Percentiles rank a stretch among this genome's conserved stretches.
These are phyloP conservation scores for Noccaea caerulescens DNA, from an alignment of 345 rosid species.

Conservation along the genomic window DNA sequence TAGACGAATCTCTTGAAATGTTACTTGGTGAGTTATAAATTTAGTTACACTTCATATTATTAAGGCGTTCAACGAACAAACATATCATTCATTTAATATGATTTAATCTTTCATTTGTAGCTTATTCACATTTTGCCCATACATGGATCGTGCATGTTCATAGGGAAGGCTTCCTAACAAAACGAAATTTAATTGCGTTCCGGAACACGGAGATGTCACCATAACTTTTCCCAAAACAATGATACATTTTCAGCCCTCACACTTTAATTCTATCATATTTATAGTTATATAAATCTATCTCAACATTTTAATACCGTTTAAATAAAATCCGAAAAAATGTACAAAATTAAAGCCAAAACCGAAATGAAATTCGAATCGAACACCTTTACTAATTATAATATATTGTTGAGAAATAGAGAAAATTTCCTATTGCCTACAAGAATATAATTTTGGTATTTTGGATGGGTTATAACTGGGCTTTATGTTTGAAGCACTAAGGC, in stretches of 20 bases:
- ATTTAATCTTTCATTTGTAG: neutral
- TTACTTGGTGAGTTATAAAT: neutral
- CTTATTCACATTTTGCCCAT: neutral
- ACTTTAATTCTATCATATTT: neutral
- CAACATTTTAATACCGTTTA: neutral
- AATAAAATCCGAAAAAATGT: neutral
- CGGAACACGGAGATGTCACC: neutral
- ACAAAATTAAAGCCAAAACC: too few relatives aligned
- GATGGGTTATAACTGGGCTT: neutral
- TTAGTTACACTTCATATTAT: neutral
- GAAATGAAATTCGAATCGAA: too few relatives aligned
- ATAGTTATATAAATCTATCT: neutral
- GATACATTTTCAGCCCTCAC: neutral
- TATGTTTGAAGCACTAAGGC: neutral
- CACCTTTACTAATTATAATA: too few relatives aligned
- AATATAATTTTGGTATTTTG: too few relatives aligned
- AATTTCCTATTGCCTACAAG: too few relatives aligned
- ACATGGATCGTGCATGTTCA: neutral
- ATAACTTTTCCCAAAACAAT: neutral
- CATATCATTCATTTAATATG: neutral
- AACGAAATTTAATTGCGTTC: neutral
- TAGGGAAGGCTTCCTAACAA: conserved; percentile 4
- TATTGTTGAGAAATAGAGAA: too few relatives aligned
- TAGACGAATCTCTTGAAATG: neutral
- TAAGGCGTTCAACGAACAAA: neutral